A percentile compares a stretch with the other conserved stretches of the same genome.
phyloP scores from a whole-genome alignment of 2,329 filamentous ascomycete genomes.

The Pseudocercospora vitis region DNA sequence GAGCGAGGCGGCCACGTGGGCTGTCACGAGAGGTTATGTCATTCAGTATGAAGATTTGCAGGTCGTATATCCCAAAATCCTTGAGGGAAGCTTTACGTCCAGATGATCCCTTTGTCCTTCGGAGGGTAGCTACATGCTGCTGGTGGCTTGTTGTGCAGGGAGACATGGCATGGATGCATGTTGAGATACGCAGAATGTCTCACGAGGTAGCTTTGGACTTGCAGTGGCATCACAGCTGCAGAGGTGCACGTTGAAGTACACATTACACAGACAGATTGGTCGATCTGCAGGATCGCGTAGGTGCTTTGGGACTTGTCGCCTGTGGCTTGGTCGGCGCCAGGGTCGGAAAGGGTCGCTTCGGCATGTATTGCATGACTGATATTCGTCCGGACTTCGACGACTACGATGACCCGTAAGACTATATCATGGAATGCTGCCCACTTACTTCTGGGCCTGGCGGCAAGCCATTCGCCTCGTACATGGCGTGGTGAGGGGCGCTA shows the following conservation, averaged over 20 bases:
- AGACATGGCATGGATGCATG: neutral
- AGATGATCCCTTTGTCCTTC: too few species aligned
- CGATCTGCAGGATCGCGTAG: neutral
- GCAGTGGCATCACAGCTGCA: neutral
- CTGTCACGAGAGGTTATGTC: neutral
- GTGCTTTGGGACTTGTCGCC: slow-evolving; percentile 8
- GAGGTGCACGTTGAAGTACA: slow-evolving; percentile 5
- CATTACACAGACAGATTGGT: neutral
- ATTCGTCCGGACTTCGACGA: too few species aligned
- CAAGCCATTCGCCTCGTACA: neutral
- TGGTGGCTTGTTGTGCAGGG: neutral
- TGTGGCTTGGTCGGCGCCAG: neutral
- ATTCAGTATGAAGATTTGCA: too few species aligned
- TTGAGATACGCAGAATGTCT: slow-evolving; percentile 2
- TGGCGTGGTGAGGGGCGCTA: neutral
- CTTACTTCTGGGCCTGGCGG: neutral
- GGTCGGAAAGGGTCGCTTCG: neutral
- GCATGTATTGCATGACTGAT: too few species aligned
- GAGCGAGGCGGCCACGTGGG: neutral
- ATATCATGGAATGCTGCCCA: too few species aligned
- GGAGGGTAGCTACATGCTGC: too few species aligned
- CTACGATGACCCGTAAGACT: too few species aligned
- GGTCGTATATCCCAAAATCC: too few species aligned
- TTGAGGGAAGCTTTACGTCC: too few species aligned
- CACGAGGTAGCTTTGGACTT: neutral